Percentiles rank a stretch among this genome's conserved stretches.
Evolutionary conservation across 2,329 filamentous ascomycete genomes (phyloP).

Genomic region (Atkinsonella texensis): DNA sequence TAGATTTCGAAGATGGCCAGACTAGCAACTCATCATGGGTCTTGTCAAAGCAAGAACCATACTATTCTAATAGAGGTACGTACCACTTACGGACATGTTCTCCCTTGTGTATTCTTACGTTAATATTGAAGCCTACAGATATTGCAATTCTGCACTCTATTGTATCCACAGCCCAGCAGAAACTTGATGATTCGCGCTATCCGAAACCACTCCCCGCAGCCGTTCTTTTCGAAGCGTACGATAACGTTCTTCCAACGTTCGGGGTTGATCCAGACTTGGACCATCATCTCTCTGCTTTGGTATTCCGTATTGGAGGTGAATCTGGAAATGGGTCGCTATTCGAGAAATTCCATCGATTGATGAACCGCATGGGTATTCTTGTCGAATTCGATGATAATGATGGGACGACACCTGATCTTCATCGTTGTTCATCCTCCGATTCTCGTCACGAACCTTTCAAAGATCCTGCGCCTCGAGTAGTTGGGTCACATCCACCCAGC

Average conservation of each 20-base stretch:
- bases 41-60: slow-evolving; percentile 18
- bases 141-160: slow-evolving; percentile 69
- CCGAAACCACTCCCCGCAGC: slow-evolving; percentile 57
- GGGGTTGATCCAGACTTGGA: slow-evolving; percentile 63
- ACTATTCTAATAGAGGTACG: slow-evolving; percentile 50
- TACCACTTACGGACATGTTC: neutral
- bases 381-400: slow-evolving; percentile 45
- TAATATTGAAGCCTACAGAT: slow-evolving; percentile 38
- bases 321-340: slow-evolving; percentile 45
- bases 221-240: slow-evolving; percentile 72
- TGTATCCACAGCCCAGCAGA: slow-evolving; percentile 56
- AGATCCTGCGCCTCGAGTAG: neutral
- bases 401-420: slow-evolving; percentile 8
- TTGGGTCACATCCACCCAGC: neutral
- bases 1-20: slow-evolving; percentile 4
- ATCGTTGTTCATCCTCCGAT: neutral
- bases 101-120: neutral
- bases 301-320: slow-evolving; percentile 66
- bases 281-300: slow-evolving; percentile 61
- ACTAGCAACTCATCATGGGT: neutral
- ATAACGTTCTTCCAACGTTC: slow-evolving; percentile 58
- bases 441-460: neutral
- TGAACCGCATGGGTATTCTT: slow-evolving; percentile 58
- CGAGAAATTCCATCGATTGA: slow-evolving; percentile 57
- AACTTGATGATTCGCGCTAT: slow-evolving; percentile 44